Percentiles rank a stretch among this genome's conserved stretches.
phyloP scores from a whole-genome alignment of 305 asterid species.

The Fraxinus albicans region DNA sequence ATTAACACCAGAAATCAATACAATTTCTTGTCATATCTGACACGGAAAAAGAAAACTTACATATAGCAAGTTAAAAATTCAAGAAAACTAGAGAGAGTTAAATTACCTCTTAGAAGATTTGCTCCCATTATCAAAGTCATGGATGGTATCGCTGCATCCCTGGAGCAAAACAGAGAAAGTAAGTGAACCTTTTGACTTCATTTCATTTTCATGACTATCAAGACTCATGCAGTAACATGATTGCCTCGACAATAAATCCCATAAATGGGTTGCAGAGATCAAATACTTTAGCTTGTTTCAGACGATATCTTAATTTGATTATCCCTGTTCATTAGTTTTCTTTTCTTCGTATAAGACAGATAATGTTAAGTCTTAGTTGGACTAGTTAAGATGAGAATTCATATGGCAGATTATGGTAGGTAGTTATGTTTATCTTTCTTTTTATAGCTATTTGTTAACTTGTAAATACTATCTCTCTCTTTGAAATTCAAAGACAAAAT shows the following conservation, averaged over 20 bases:
- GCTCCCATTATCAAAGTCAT: slow-evolving; percentile 51
- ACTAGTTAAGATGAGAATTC: neutral
- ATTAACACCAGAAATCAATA: neutral
- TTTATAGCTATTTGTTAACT: neutral
- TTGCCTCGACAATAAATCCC: neutral
- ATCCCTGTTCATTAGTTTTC: neutral
- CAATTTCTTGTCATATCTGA: neutral
- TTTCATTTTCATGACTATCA: neutral
- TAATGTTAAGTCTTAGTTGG: neutral
- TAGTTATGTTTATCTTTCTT: neutral
- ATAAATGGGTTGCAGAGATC: neutral
- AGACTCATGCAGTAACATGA: neutral
- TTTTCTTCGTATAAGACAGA: neutral
- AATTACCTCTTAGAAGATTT: slow-evolving; percentile 42
- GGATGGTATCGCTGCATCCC: slow-evolving; percentile 45
- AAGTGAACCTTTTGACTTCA: neutral
- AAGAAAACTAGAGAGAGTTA: neutral
- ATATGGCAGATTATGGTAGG: neutral
- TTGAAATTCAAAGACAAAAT: neutral
- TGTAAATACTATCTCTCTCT: neutral
- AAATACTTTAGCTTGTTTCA: neutral
- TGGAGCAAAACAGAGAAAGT: neutral
- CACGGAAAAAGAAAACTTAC: neutral
- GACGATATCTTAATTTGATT: neutral
- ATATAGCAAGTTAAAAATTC: neutral